Evolutionary conservation across 495 filamentous ascomycete species (phyloP), one percentile per base, ranked within the genome.

Genomic region (Talaromyces adpressus): DNA sequence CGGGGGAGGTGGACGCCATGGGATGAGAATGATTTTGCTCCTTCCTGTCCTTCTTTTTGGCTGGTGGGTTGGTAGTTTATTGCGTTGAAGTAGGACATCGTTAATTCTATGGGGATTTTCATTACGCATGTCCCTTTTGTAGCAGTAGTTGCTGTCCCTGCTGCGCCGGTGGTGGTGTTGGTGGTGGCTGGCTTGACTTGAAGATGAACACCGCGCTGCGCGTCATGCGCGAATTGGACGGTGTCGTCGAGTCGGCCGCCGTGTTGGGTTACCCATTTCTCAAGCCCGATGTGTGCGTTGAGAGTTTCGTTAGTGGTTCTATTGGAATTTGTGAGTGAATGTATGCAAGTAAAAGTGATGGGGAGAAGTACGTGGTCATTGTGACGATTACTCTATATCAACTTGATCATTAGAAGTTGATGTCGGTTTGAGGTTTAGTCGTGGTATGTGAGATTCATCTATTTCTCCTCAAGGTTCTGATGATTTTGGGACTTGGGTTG

Each of bases 61-160:
- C 51, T 29, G 18, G 4, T 22, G 51, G 61, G 61, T 51, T 60
- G 32, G 60, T 74, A 65, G 14, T 75, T 72, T 30, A 82, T 73
- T 7, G 79, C 79, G 57, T 84, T 83, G 62, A 81, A 80, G 65
- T 82, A 81, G 16, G 83, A 84, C 62, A 85, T 72, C 6, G 83
- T 78, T 2, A 80, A 67, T 2, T 66, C 62, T 22, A 83, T 66
- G 0, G 83, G 81, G 4, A 77, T 79, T 62, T 72, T 75, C 62
- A 79, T 76, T 22, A 80, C 72, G 20, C 70, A 68, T 18, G 77
- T 79, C 39, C 76, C 72, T 51, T 62, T 71, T 27, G 65, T 64
- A 25, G 73, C 62, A 5, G 70, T 22, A 3, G 67, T 41, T 6
- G 57, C 22, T 16, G 23, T 7, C 2, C 2, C 25, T 34, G 54